These are phyloP conservation scores for Vitis cinerea DNA, from an alignment of 164 flowering plant genomes.

Conservation along the genomic window DNA sequence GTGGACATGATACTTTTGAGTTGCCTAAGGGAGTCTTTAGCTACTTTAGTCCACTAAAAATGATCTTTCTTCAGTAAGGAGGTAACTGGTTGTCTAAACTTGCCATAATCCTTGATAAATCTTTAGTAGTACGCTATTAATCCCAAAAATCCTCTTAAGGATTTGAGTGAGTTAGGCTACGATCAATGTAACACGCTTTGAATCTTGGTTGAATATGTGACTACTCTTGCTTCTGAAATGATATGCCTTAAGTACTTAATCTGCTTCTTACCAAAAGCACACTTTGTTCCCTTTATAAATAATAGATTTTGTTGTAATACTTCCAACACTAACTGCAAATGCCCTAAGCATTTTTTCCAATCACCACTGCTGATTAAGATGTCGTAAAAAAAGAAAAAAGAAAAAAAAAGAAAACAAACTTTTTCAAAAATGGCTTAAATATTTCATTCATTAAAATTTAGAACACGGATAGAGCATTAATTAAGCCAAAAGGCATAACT, in stretches of 20 bases:
- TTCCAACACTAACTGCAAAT: background rate
- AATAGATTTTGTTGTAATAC: background rate
- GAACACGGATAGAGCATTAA: background rate
- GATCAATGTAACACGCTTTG: background rate
- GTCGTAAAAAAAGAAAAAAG: too few relatives aligned
- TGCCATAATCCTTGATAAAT: background rate
- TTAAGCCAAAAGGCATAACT: background rate
- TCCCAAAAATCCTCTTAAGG: background rate
- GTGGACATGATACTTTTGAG: background rate
- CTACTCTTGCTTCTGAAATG: background rate
- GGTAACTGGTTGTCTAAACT: background rate
- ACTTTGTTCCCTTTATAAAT: background rate
- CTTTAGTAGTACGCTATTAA: background rate
- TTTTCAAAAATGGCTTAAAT: background rate
- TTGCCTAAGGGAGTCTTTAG: background rate
- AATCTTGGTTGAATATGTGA: background rate
- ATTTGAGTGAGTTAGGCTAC: background rate
- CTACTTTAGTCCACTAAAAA: background rate
- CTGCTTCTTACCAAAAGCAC: background rate
- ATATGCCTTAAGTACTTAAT: background rate
- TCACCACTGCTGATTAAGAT: background rate
- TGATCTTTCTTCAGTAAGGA: background rate
- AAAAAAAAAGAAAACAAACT: too few relatives aligned
- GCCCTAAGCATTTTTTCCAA: background rate
- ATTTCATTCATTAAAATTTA: conserved; percentile 6